Conservation (phyloP, 2,329 filamentous ascomycete genomes). For the Neurospora sp. region DNA sequence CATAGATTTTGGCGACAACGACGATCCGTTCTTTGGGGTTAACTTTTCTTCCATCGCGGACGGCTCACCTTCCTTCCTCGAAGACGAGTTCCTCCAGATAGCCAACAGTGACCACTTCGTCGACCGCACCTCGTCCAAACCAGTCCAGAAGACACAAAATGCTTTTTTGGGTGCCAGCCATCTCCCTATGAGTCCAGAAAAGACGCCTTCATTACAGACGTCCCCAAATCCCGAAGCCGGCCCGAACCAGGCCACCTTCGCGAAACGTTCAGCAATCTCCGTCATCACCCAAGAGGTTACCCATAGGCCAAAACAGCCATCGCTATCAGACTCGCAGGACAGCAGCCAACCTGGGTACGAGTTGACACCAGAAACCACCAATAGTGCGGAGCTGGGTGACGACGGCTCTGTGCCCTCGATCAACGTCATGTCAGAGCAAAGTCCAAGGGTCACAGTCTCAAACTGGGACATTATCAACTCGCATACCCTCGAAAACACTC, state of each 20-base stretch:
- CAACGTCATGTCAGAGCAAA: constrained; percentile 34
- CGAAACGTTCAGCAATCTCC: constrained; percentile 22
- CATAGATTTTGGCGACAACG: constrained; percentile 37
- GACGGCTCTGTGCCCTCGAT: constrained; percentile 32
- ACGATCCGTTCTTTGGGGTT: constrained; percentile 42
- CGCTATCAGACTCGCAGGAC: constrained; percentile 17
- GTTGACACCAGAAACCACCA: constrained; percentile 40
- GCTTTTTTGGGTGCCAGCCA: constrained; percentile 15
- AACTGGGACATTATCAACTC: constrained; percentile 38
- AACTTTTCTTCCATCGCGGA: constrained; percentile 34
- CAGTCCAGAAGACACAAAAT: constrained; percentile 11
- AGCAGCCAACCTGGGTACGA: constrained; percentile 26
- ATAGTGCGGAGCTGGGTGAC: constrained; percentile 40
- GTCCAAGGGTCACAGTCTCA: constrained; percentile 47
- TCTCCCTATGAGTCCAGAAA: constrained; percentile 42
- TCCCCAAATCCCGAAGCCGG: constrained; percentile 30
- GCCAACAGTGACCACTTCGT: constrained; percentile 10
- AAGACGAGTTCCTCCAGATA: constrained; percentile 20
- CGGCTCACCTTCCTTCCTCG: constrained; percentile 36
- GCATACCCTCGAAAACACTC: neutral
- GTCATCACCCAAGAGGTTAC: constrained; percentile 33
- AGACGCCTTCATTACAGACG: constrained; percentile 37
- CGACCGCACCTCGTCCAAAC: constrained; percentile 6
- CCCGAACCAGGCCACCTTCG: constrained; percentile 16
- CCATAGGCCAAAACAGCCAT: constrained; percentile 27